Conservation (phyloP, 2,329 filamentous ascomycete genomes). For the Ilyonectria robusta region DNA sequence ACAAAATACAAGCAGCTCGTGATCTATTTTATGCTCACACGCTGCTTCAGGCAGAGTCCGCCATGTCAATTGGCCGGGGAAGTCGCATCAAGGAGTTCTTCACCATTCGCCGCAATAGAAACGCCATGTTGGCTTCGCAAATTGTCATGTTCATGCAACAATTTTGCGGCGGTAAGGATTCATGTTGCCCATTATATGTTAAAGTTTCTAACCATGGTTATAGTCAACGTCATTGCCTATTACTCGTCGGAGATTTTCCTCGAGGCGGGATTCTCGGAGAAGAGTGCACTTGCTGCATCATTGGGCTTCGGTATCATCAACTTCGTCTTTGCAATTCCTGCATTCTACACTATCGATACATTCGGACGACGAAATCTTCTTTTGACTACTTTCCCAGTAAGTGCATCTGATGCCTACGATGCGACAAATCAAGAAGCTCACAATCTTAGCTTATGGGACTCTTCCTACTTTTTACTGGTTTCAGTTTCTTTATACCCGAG, state of each 20-base stretch:
- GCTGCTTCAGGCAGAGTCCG: constrained; percentile 70
- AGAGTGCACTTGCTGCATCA: constrained; percentile 47
- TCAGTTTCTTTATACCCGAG: constrained; percentile 45
- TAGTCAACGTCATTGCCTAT: constrained; percentile 46
- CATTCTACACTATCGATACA: constrained; percentile 63
- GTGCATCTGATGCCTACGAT: background rate
- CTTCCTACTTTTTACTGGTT: constrained; percentile 59
- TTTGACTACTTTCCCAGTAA: constrained; percentile 46
- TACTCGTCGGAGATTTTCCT: constrained; percentile 47
- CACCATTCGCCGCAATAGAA: constrained; percentile 71
- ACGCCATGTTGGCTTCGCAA: constrained; percentile 66
- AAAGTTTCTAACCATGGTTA: background rate
- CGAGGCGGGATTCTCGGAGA: constrained; percentile 39
- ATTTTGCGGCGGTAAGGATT: constrained; percentile 59
- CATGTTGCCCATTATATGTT: background rate
- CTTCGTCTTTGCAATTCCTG: constrained; percentile 66
- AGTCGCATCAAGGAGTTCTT: constrained; percentile 70
- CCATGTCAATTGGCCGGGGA: constrained; percentile 36
- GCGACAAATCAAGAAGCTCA: background rate
- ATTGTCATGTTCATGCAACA: constrained; percentile 79
- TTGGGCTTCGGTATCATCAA: constrained; percentile 66
- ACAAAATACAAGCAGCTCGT: constrained; percentile 68
- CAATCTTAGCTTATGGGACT: constrained; percentile 66
- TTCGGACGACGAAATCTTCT: constrained; percentile 74
- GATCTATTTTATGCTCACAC: constrained; percentile 71